Evolutionary conservation across 2,329 filamentous ascomycete genomes (phyloP).

Genomic region (Arthrobotrys musiformis): DNA sequence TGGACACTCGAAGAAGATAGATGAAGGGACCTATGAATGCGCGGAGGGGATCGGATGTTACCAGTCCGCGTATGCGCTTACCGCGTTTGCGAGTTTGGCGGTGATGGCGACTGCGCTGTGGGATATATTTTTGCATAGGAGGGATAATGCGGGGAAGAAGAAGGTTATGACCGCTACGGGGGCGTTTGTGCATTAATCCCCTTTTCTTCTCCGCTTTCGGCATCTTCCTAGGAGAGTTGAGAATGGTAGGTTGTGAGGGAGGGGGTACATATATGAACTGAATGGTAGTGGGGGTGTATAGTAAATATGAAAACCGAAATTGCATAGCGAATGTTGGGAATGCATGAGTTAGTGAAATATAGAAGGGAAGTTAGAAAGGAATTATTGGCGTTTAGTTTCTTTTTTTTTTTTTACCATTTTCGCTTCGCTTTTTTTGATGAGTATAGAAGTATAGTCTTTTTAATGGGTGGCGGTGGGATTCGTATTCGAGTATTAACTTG

Average conservation of each 20-base stretch:
- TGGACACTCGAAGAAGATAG: constrained; percentile 69
- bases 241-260: background rate
- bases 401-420: too few species aligned
- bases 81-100: constrained; percentile 35
- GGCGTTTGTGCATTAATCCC: constrained; percentile 36
- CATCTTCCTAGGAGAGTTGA: background rate
- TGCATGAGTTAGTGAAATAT: too few species aligned
- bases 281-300: too few species aligned
- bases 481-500: too few species aligned
- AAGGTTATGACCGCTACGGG: constrained; percentile 51
- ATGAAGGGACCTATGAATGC: constrained; percentile 38
- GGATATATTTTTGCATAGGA: constrained; percentile 43
- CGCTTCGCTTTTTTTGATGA: too few species aligned
- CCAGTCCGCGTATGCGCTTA: constrained; percentile 35
- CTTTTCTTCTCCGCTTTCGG: too few species aligned
- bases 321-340: too few species aligned
- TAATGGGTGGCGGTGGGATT: too few species aligned
- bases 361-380: too few species aligned
- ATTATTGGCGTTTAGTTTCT: too few species aligned
- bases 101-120: constrained; percentile 46
- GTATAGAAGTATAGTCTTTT: too few species aligned
- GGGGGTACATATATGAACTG: background rate
- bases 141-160: constrained; percentile 34
- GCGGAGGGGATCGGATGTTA: constrained; percentile 41
- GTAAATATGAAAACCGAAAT: too few species aligned